Conservation (phyloP, 441 rosid species). For the Daphne laureola region DNA sequence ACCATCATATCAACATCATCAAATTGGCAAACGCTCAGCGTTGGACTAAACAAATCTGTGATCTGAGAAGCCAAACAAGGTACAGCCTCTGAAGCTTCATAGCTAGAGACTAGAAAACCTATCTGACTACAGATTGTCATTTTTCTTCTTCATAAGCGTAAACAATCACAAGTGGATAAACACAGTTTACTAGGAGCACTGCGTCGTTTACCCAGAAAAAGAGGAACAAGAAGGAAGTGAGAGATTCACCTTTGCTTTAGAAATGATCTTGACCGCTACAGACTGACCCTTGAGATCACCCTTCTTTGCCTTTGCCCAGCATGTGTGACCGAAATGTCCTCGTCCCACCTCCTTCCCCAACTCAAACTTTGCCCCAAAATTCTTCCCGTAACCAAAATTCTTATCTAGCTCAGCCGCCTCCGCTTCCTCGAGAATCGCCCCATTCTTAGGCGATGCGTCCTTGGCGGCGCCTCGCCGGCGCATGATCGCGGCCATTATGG, state of each 20-base stretch:
- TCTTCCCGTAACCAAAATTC: slow-evolving; percentile 45
- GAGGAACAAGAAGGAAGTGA: background rate
- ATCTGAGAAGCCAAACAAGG: no score
- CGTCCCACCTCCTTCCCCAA: slow-evolving; percentile 56
- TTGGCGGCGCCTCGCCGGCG: slow-evolving; percentile 25
- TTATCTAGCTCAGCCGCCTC: slow-evolving; percentile 35
- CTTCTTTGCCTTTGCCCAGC: slow-evolving; percentile 59
- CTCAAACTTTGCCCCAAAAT: slow-evolving; percentile 41
- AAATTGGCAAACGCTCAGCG: no score
- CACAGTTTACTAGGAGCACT: no score
- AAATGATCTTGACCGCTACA: slow-evolving; percentile 62
- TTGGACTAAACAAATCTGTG: no score
- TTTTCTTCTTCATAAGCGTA: no score
- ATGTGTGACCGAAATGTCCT: slow-evolving; percentile 76
- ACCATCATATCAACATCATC: no score
- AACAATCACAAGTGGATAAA: no score
- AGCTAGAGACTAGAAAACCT: no score
- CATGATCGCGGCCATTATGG: slow-evolving; percentile 54
- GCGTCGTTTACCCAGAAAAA: no score
- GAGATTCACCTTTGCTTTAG: slow-evolving; percentile 54
- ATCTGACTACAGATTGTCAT: no score
- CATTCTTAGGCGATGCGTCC: slow-evolving; percentile 28
- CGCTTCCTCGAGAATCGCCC: slow-evolving; percentile 37
- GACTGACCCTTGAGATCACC: slow-evolving; percentile 56
- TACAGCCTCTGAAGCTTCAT: no score